Evolutionary conservation across 768 basidiomycete genomes (phyloP).

Genomic region (Trametes maxima): DNA sequence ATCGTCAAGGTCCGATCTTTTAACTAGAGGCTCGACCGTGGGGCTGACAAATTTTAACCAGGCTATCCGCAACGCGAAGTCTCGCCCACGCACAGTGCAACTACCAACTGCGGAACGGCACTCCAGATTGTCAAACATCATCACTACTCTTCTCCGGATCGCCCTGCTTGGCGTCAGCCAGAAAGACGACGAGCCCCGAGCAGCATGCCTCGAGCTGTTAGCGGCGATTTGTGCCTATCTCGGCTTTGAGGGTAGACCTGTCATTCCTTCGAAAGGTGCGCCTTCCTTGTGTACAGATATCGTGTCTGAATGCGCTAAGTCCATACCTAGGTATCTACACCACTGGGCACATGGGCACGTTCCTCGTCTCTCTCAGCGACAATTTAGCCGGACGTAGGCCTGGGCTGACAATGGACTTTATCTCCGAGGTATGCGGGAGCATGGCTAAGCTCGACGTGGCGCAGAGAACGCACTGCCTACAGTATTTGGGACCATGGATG

Average conservation of each 20-base stretch:
- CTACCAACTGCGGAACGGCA: conserved; percentile 61
- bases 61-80: conserved; percentile 79
- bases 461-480: conserved; percentile 72
- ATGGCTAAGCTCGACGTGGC: conserved; percentile 51
- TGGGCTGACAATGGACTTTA: conserved; percentile 83
- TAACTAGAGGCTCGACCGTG: too few relatives aligned
- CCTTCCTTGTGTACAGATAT: background rate
- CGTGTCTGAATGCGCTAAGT: background rate
- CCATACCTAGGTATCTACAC: conserved; percentile 62
- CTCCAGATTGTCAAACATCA: conserved; percentile 80
- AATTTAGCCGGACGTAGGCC: conserved; percentile 74
- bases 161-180: conserved; percentile 79
- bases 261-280: conserved; percentile 71
- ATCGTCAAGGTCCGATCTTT: conserved; percentile 66
- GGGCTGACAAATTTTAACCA: conserved; percentile 30
- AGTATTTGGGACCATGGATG: conserved; percentile 89
- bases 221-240: conserved; percentile 75
- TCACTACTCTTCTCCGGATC: conserved; percentile 84
- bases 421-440: conserved; percentile 78
- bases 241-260: conserved; percentile 73
- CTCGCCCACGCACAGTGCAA: conserved; percentile 59
- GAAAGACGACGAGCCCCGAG: conserved; percentile 74
- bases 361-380: conserved; percentile 69
- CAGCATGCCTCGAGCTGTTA: conserved; percentile 78
- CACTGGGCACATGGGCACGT: conserved; percentile 64